A percentile compares a stretch with the other conserved stretches of the same genome.
Evolutionary conservation across 129 eudicot species (phyloP).

Genomic region (Calendula officinalis): DNA sequence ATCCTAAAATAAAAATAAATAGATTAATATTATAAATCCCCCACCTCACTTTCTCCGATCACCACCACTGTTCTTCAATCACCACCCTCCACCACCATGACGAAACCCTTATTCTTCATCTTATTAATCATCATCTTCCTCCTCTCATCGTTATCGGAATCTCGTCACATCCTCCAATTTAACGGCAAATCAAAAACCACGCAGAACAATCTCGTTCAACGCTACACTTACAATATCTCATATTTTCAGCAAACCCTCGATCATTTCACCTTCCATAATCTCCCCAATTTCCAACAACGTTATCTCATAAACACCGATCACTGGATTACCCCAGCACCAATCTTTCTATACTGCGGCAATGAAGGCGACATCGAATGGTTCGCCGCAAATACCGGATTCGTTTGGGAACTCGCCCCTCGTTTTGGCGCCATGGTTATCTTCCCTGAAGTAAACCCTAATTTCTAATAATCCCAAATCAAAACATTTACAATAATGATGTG

Average conservation of each 20-base stretch:
- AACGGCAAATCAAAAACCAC: slow-evolving; percentile 39
- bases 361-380: slow-evolving; percentile 96
- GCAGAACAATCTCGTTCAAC: slow-evolving; percentile 1
- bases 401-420: slow-evolving; percentile 81
- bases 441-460: slow-evolving; percentile 56
- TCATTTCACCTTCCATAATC: slow-evolving; percentile 68
- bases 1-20: neutral
- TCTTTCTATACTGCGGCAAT: slow-evolving; percentile 88
- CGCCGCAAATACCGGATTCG: slow-evolving; percentile 77
- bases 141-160: slow-evolving; percentile 18
- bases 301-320: slow-evolving; percentile 68
- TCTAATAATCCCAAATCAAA: no score
- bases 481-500: neutral
- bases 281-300: slow-evolving; percentile 64
- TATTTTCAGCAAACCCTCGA: slow-evolving; percentile 63
- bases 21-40: no score
- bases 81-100: slow-evolving; percentile 29
- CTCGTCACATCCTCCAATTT: slow-evolving; percentile 41
- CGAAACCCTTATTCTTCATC: slow-evolving; percentile 6
- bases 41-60: slow-evolving; percentile 3
- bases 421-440: slow-evolving; percentile 80
- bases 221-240: slow-evolving; percentile 57
- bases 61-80: neutral
- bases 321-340: slow-evolving; percentile 77
- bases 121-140: slow-evolving; percentile 12